Percentiles rank a stretch among this genome's conserved stretches.
Conservation (phyloP, 768 basidiomycete genomes). For the Boletus reticuloceps region DNA sequence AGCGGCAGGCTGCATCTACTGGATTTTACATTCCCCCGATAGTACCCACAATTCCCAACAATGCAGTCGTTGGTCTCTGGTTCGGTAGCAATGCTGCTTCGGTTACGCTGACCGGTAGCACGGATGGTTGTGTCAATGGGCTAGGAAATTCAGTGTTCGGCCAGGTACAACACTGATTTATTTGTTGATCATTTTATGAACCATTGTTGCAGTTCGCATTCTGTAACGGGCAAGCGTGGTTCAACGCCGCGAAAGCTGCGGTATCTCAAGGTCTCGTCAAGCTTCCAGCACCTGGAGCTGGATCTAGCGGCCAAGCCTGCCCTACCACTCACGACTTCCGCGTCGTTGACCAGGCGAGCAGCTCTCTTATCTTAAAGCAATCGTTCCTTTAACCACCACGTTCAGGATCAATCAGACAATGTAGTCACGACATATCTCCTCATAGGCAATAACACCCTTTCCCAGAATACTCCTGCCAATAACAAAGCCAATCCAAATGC, state of each 20-base stretch:
- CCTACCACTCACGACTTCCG: slow-evolving; percentile 29
- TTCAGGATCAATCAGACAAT: slow-evolving; percentile 29
- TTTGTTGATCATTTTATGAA: neutral
- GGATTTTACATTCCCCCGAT: slow-evolving; percentile 24
- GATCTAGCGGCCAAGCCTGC: slow-evolving; percentile 19
- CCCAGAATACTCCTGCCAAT: slow-evolving; percentile 26
- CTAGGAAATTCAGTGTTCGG: slow-evolving; percentile 22
- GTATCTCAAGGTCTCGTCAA: slow-evolving; percentile 20
- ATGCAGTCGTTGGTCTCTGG: slow-evolving; percentile 27
- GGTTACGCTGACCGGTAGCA: slow-evolving; percentile 21
- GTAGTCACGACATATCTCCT: slow-evolving; percentile 29
- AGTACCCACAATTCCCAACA: slow-evolving; percentile 21
- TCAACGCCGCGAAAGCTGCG: slow-evolving; percentile 18
- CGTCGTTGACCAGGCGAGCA: slow-evolving; percentile 23
- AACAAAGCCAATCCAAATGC: slow-evolving; percentile 24
- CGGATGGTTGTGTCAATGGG: slow-evolving; percentile 23
- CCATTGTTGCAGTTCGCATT: slow-evolving; percentile 17
- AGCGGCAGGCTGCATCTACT: slow-evolving; percentile 12
- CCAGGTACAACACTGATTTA: slow-evolving; percentile 12
- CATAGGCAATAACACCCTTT: slow-evolving; percentile 19
- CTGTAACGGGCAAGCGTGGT: slow-evolving; percentile 26
- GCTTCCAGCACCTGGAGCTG: slow-evolving; percentile 21
- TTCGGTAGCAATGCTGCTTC: slow-evolving; percentile 27
- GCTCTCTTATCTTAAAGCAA: neutral
- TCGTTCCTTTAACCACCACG: neutral